Evolutionary conservation across 306 rosid species (phyloP), one percentile per base, ranked within the genome.

Genomic region (Betula pendula): DNA sequence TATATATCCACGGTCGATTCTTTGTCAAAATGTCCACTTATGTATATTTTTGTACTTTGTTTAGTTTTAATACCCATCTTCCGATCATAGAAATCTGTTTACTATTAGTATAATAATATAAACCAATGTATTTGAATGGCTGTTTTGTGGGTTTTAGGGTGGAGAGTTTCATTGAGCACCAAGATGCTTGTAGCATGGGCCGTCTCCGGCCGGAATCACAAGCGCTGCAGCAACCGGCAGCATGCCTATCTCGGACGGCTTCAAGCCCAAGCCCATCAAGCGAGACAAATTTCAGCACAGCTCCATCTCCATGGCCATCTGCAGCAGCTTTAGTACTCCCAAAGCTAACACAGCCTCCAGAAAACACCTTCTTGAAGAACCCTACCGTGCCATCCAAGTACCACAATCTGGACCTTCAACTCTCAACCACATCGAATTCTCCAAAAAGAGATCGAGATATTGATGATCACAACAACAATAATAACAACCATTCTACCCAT

Each of bases 111-210:
- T 63, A 63, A 33, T 29, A 29, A 29, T 16, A n/a, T 66, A 38
- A 38, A 66, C 42, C 24, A 66, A 38, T 38, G 38, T 40, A n/a
- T 38, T 66, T 66, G 27, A 66, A 66, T 35, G 51, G 5, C 17
- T 24, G 49, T 50, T 11, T 14, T 74, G 15, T 7, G 17, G 11
- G 29, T 48, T 25, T 6, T 80, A 96, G 99, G 91, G 99, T 96
- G 75, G 99, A 96, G 89, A 96, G 99, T 77, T 96, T 96, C 84
- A 96, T 96, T 45, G 99, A 96, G 71, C 99, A 96, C 76, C 99
- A 96, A 88, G 99, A 96, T 84, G 94, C 99, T 53, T 96, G 99
- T 78, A 92, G 86, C 76, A 84, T 89, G 91, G 98, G 97, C 5
- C 88, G 87, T 48, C 85, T 89, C 15, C 76, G 88, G 50, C 60